Base-by-base conservation (phyloP, 1,139 yeast genomes). In the Sugiyamaella novakii region DNA sequence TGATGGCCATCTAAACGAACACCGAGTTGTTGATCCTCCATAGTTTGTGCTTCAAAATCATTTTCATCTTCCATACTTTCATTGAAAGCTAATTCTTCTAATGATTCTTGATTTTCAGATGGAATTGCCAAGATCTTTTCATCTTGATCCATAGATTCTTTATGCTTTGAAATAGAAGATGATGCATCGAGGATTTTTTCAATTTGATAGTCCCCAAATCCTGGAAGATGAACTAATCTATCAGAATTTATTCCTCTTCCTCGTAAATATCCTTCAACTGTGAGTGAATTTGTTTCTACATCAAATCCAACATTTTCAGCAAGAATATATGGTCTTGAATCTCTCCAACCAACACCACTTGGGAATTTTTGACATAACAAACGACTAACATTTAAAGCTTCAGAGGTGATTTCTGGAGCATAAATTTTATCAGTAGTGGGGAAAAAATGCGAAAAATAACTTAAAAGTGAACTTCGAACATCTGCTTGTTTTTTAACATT, bases 261-360 rank as follows among this genome's bases (percentile, higher is more conserved):
- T 66, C 99, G 80, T 2, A 87, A 87, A 5, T 82, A 78, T 42
- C 98, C 99, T 63, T 83, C 85, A 7, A 91, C 78, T 2, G 79
- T 79, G 31, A 89, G 64, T 5, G 61, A 70, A 34, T 72, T 73
- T 15, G 67, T 62, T 21, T 71, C 69, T 24, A 61, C 60, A 5
- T 67, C 67, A 75, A 79, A 83, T 30, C 69, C 67, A 1, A 81
- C 74, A 2, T 68, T 61, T 58, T 88, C 95, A 1, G 95, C 94
- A 15, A 92, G 76, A 54, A 92, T 50, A 71, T 91, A 94, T 6
- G 96, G 94, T 64, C 98, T 77, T 21, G 83, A 72, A 59, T 92
- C 98, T 71, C 98, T 82, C 98, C 98, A 94, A 31, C 79, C 78
- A 36, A 94, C 75, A 1, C 88, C 81, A 64, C 83, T 84, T 24